A percentile compares a stretch with the other conserved stretches of the same genome.
Evolutionary conservation across 2,329 filamentous ascomycete genomes (phyloP).

Genomic region (Botrytis cinerea): DNA sequence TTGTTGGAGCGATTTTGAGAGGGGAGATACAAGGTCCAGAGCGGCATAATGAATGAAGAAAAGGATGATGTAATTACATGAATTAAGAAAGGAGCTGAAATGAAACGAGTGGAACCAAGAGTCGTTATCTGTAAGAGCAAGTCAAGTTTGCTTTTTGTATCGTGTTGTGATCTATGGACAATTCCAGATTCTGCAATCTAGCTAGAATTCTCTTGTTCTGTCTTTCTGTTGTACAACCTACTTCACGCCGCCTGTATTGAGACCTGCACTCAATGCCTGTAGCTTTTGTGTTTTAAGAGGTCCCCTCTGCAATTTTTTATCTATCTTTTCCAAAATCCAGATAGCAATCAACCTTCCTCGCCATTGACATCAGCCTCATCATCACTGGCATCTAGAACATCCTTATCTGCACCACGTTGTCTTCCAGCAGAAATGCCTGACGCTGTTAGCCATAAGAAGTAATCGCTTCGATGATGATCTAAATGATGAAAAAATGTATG

Average conservation of each 20-base stretch:
- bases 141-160: background rate
- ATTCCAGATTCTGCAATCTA: background rate
- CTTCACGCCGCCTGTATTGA: background rate
- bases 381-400: slow-evolving; percentile 25
- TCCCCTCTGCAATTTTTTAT: background rate
- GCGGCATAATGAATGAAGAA: background rate
- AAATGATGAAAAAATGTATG: slow-evolving; percentile 78
- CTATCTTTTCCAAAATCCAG: background rate
- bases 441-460: slow-evolving; percentile 74
- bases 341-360: slow-evolving; percentile 23
- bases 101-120: background rate
- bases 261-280: background rate
- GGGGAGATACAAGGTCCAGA: background rate
- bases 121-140: background rate
- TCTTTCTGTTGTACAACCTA: background rate
- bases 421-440: slow-evolving; percentile 65
- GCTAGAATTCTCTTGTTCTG: background rate
- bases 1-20: background rate
- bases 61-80: background rate
- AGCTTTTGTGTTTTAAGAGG: background rate
- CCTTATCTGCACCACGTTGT: slow-evolving; percentile 40
- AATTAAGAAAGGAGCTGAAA: background rate
- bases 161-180: background rate
- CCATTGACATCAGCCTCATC: slow-evolving; percentile 27
- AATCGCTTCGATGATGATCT: slow-evolving; percentile 70